Conservation (phyloP, 2,329 filamentous ascomycete species). For the Penicillium sp. region DNA sequence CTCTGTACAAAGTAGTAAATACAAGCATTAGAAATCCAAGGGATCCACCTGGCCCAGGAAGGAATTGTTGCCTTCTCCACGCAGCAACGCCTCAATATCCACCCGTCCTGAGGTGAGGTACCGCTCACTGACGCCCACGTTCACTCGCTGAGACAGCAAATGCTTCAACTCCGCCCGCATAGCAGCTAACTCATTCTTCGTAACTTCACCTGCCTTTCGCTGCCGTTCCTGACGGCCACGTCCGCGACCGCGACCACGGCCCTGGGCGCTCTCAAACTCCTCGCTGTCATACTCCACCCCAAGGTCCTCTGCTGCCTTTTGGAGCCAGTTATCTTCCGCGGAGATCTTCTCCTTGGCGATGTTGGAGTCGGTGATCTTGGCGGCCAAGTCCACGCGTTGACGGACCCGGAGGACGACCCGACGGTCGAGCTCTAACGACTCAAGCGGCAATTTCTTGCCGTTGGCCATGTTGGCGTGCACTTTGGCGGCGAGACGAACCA, state of each 20-base stretch:
- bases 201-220: slow-evolving; percentile 56
- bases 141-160: slow-evolving; percentile 64
- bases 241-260: slow-evolving; percentile 63
- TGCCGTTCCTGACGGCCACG: slow-evolving; percentile 66
- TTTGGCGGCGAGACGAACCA: slow-evolving; percentile 73
- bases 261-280: slow-evolving; percentile 61
- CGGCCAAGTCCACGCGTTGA: slow-evolving; percentile 68
- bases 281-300: slow-evolving; percentile 90
- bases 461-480: slow-evolving; percentile 61
- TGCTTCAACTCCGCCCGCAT: slow-evolving; percentile 64
- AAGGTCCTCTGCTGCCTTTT: slow-evolving; percentile 76
- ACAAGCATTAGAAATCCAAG: slow-evolving; percentile 31
- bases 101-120: slow-evolving; percentile 75
- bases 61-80: slow-evolving; percentile 54
- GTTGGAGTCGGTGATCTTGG: slow-evolving; percentile 71
- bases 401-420: slow-evolving; percentile 68
- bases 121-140: slow-evolving; percentile 75
- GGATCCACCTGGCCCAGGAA: slow-evolving; percentile 54
- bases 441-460: slow-evolving; percentile 54
- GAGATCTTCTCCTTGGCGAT: slow-evolving; percentile 80
- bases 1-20: slow-evolving; percentile 7
- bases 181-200: slow-evolving; percentile 63
- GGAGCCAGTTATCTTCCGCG: slow-evolving; percentile 76
- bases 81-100: slow-evolving; percentile 66
- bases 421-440: slow-evolving; percentile 71